phyloP scores from a whole-genome alignment of 2,329 filamentous ascomycete genomes.

The Sporothrix variecibatus region DNA sequence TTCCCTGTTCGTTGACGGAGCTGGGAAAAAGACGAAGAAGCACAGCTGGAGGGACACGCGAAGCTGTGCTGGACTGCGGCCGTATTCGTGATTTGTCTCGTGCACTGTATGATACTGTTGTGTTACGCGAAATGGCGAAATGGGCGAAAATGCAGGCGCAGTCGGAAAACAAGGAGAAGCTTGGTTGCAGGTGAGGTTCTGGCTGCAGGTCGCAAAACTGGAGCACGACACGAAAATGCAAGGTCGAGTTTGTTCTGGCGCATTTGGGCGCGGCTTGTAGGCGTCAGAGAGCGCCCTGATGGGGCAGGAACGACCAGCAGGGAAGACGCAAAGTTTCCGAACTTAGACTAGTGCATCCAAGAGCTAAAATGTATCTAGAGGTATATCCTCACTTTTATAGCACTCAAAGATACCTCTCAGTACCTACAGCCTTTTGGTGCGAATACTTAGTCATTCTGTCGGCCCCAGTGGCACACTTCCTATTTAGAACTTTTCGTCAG shows the following conservation, averaged over 20 bases:
- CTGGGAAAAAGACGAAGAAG: not conserved
- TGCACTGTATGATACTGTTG: not conserved
- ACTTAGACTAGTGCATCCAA: not conserved
- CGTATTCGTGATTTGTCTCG: not conserved
- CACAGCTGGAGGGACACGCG: not conserved
- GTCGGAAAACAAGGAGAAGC: not conserved
- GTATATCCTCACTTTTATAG: not conserved
- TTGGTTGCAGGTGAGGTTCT: not conserved
- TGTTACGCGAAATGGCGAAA: not conserved
- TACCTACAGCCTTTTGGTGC: not conserved
- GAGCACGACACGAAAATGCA: conserved; percentile 19
- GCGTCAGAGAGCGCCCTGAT: not conserved
- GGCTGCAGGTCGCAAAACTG: conserved; percentile 13
- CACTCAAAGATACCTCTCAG: not conserved
- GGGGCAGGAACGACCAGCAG: conserved; percentile 10
- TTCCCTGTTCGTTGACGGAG: not conserved
- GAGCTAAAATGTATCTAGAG: not conserved
- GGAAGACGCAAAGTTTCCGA: not conserved
- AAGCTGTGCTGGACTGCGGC: not conserved
- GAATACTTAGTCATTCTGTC: conserved; percentile 6
- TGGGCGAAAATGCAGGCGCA: not conserved
- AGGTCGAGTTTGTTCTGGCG: conserved; percentile 15
- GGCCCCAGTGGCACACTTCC: not conserved
- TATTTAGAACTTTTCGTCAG: conserved; percentile 11
- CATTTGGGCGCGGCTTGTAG: conserved; percentile 1